Base-by-base conservation (phyloP, 208 protist species). In the Trypanosoma grayi region DNA sequence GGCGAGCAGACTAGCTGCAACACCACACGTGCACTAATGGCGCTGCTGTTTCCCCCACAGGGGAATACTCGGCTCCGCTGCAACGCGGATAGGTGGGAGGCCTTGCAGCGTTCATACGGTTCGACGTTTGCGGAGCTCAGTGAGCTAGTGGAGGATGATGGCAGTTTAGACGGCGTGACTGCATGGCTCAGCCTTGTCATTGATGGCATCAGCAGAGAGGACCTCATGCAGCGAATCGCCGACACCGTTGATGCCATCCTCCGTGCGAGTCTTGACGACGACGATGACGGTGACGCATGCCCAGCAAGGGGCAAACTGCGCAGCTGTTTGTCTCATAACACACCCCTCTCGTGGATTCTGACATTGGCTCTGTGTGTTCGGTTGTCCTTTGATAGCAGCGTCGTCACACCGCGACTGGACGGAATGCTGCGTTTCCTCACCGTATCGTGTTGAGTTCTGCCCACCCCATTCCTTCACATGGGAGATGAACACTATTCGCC, bases 341-440 rank as follows among this genome's bases (percentile, higher is more conserved):
- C 50, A 30, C 60, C 60, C 14, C 9, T 66, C 14, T 66, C 60
- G 25, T 66, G 60, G 60, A 66, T 66, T 57, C 31, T 66, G 24
- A 31, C 48, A 14, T 46, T 66, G 16, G 36, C 40, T 37, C 14
- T 55, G 4, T 58, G 60, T 22, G 60, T 57, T 0, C 16, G 22
- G 6, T 14, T 66, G 25, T 37, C 39, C 6, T 58, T 58, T 31
- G 40, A 50, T 37, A 22, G 22, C 27, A 50, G 18, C 27, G 8
- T 44, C 18, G 18, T 28, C 24, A 47, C 31, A 30, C 28, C 24
- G 5, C 20, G 36, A 8, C 28, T 58, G 40, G 39, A 58, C 14
- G 28, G 47, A 18, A 24, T 66, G 4, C 41, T 71, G 50, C 27
- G 36, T 11, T 18, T 53, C 47, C 46, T 77, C 10, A 48, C 53